These are phyloP conservation scores for Keithomyces neogunnii DNA, from an alignment of 2,329 filamentous ascomycete genomes.

Conservation along the genomic window DNA sequence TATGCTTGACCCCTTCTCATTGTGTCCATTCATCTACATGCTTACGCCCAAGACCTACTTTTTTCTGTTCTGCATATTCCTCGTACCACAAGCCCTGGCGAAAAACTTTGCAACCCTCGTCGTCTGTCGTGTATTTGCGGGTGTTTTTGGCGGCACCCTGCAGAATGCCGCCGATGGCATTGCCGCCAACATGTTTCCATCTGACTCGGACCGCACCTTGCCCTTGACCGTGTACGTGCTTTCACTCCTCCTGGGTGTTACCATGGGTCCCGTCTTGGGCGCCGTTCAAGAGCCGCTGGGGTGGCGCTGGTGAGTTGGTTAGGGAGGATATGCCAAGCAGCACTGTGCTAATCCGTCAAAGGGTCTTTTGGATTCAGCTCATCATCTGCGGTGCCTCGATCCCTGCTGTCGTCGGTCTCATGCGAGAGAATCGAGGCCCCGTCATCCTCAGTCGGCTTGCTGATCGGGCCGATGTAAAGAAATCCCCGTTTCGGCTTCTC, in stretches of 20 bases:
- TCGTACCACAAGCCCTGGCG: conserved; percentile 21
- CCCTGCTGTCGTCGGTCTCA: conserved; percentile 1
- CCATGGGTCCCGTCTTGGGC: conserved; percentile 9
- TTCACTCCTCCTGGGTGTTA: conserved; percentile 7
- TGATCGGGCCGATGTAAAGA: not conserved
- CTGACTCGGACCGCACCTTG: conserved; percentile 4
- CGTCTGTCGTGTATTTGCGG: conserved; percentile 5
- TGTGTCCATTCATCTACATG: not conserved
- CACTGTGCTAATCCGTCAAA: not conserved
- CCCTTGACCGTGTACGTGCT: conserved; percentile 8
- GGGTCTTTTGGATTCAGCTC: conserved; percentile 10
- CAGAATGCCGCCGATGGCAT: conserved; percentile 9
- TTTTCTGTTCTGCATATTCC: conserved; percentile 5
- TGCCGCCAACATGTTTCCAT: conserved; percentile 8
- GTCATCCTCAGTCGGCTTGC: conserved; percentile 1
- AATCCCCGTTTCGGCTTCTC: not conserved
- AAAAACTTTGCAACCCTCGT: conserved; percentile 5
- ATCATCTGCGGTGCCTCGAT: conserved; percentile 4
- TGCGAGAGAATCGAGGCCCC: conserved; percentile 5
- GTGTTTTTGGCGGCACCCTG: conserved; percentile 7
- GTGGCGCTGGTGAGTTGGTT: conserved; percentile 8
- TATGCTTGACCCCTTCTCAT: not conserved
- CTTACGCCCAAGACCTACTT: conserved; percentile 3
- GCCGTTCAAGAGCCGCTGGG: conserved; percentile 7
- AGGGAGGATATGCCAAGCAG: not conserved